Base-by-base conservation (phyloP, 2,329 filamentous ascomycete genomes). In the Orbilia quercus region DNA sequence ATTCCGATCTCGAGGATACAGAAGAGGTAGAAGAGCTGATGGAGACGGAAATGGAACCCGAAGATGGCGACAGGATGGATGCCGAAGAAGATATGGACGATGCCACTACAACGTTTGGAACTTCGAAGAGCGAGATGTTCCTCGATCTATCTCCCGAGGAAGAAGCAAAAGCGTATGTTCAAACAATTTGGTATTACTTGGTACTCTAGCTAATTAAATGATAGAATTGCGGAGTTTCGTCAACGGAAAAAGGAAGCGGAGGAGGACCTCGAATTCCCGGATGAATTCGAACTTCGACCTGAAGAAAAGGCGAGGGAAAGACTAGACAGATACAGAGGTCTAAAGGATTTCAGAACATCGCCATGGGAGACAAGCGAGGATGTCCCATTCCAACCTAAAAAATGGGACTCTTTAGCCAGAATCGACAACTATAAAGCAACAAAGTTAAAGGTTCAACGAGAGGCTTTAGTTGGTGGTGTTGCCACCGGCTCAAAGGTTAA, bases 231-330 rank as follows among this genome's bases (percentile, higher is more conserved):
- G 63, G 90, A 90, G 47, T 99, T 92, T 81, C 88, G 95, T 40
- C 88, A 88, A 75, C 91, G 92, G 78, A 88, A 88, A 57, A 88
- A 88, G 22, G 94, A 97, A 77, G 91, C 88, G 2, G 87, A 93
- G 54, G 93, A 98, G 12, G 95, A 99, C 80, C 87, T 91, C 62
- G 94, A 98, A 80, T 99, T 98, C 81, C 95, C 95, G 0, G 95
- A 99, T 76, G 95, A 99, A 81, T 95, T 99, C 67, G 96, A 99
- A 81, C 84, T 99, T 59, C 91, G 91, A 76, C 95, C 96, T 0
- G 87, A 94, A 59, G 91, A 96, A 2, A 84, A 91, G 47, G 95
- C 95, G 0, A 84, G 91, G 57, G 95, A 99, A 81, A 86, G 95
- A 47, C 83, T 99, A 60, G 87, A 90, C 7, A 87, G 91, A 71